Evolutionary conservation across 306 rosid genomes (phyloP), one percentile per base, ranked within the genome.

Genomic region (Geum urbanum): DNA sequence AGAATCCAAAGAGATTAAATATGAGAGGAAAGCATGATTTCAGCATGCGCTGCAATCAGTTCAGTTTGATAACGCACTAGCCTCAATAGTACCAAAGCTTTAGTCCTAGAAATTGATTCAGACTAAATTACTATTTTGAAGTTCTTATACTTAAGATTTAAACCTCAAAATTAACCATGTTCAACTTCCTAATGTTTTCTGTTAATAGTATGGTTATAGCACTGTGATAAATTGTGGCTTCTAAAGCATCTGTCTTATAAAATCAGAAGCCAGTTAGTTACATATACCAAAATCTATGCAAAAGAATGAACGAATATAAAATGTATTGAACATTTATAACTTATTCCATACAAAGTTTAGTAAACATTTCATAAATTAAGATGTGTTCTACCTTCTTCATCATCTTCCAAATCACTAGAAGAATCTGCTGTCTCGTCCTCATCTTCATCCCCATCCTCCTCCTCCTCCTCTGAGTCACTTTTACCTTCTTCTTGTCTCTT

Each of bases 401-500:
- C 43, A 13, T 71, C 84, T 61, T 84, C 80, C 50, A 32, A 74
- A 67, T 74, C 57, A 65, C 82, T 71, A 74, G 51, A 72, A 77
- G 84, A 79, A 78, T 83, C 35, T 64, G n/a, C 43, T 19, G 66
- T 44, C 2, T 75, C 83, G 32, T 79, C 79, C 43, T 67, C 75
- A 48, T 75, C 61, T 2, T 56, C 50, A 2, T 75, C 84, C 40
- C 76, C 78, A 46, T 69, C 75, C 22, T 77, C 81, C 57, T 57
- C 74, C 40, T 55, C 77, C 49, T 78, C 79, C 51, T 67, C 80
- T 46, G 58, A 53, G 67, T 78, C 88, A 58, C 81, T 83, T 62
- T 45, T 78, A 39, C 76, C 84, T 70, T 75, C 84, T 65, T 68
- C 85, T 69, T 75, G 85, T 63, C 75, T 83, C 82, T 83, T 86